Evolutionary conservation across 2,329 filamentous ascomycete genomes (phyloP), one percentile per base, ranked within the genome.

Genomic region (Arthrocladium fulminans): DNA sequence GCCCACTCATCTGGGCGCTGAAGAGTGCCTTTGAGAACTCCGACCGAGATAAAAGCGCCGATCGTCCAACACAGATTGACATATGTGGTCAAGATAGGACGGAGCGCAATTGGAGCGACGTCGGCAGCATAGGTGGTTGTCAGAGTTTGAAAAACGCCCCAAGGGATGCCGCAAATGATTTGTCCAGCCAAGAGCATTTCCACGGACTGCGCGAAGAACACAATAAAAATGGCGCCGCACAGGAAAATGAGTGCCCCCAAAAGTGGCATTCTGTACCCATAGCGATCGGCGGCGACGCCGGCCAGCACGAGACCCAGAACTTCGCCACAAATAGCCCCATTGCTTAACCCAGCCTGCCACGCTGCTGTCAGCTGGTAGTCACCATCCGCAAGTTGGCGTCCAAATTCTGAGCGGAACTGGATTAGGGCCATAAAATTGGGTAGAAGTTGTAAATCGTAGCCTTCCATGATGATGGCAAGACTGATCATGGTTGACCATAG

Each of bases 381-480:
- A n/a, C n/a, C n/a, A n/a, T n/a, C n/a, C n/a, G n/a, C n/a, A n/a
- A n/a, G n/a, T n/a, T n/a, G 57, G 0, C 70, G 9, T 12, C 12
- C 20, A 8, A 7, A 44, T n/a, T 6, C 6, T 17, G 44, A 20
- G 27, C 19, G 13, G 29, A 29, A 9, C 19, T 24, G n/a, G 38
- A 4, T 3, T n/a, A n/a, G n/a, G n/a, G n/a, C n/a, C n/a, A n/a
- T n/a, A n/a, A n/a, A n/a, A n/a, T n/a, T n/a, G n/a, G n/a, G n/a
- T n/a, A n/a, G n/a, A n/a, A n/a, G n/a, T n/a, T n/a, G n/a, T n/a
- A n/a, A n/a, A 15, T 34, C 25, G 17, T 49, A 29, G 15, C 86
- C 87, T 66, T 94, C 88, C 88, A 94, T 94, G 59, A 80, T 81
- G 61, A 94, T 92, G 63, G 84, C 88, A 0, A 86, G 89, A 19